A percentile compares a stretch with the other conserved stretches of the same genome.
Evolutionary conservation across 176 grass and related monocot species (phyloP).

Genomic region (Rhipidocladum racemiflorum): DNA sequence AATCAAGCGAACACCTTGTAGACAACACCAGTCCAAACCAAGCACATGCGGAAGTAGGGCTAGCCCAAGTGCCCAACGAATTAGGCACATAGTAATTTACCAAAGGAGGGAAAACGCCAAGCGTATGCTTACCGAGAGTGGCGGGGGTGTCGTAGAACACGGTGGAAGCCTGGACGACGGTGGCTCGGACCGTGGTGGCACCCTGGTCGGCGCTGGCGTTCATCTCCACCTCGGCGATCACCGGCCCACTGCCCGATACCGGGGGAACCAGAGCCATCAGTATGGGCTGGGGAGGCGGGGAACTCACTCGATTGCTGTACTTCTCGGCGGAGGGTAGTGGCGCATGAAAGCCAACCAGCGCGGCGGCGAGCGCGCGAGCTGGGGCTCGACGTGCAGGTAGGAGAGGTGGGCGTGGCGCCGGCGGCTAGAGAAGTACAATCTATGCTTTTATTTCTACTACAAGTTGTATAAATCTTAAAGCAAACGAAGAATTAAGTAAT

Average conservation of each 20-base stretch:
- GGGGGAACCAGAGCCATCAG: slow-evolving; percentile 53
- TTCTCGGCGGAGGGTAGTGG: slow-evolving; percentile 35
- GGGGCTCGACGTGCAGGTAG: slow-evolving; percentile 43
- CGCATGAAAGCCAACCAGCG: no score
- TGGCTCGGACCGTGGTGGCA: slow-evolving; percentile 64
- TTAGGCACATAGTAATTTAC: no score
- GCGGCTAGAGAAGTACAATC: no score
- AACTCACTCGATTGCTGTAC: background rate
- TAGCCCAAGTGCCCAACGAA: background rate
- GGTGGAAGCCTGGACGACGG: slow-evolving; percentile 85
- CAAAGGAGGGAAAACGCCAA: no score
- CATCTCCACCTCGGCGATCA: slow-evolving; percentile 91
- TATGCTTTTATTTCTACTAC: no score
- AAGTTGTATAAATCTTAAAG: no score
- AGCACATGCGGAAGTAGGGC: background rate
- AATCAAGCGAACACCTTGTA: slow-evolving; percentile 22
- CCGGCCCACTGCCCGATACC: slow-evolving; percentile 35
- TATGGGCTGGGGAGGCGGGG: no score
- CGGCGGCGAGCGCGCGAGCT: slow-evolving; percentile 63
- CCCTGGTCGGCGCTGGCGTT: slow-evolving; percentile 50
- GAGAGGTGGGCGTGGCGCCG: slow-evolving; percentile 57
- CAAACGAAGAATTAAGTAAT: no score
- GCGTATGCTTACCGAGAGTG: slow-evolving; percentile 43
- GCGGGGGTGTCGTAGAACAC: slow-evolving; percentile 88
- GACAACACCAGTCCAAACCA: background rate